Percentiles rank a stretch among this genome's conserved stretches.
Evolutionary conservation across 129 eudicot species (phyloP).

Genomic region (Kitagawia praeruptora): DNA sequence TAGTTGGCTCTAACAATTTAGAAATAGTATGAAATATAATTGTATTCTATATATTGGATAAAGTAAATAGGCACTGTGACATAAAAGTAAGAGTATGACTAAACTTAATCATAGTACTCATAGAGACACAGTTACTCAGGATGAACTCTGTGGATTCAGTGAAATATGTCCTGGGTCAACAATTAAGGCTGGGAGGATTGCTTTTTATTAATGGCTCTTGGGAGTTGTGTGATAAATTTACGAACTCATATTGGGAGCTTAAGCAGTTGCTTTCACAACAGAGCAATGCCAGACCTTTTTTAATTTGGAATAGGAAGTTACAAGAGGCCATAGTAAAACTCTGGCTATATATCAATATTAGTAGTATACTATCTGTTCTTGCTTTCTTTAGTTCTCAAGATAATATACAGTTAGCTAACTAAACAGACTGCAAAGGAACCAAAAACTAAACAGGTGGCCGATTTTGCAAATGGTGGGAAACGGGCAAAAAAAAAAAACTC

Average conservation of each 20-base stretch:
- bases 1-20: neutral
- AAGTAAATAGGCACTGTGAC: neutral
- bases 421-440: no score
- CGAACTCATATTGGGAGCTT: slow-evolving; percentile 30
- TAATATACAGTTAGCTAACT: no score
- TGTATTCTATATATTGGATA: no score
- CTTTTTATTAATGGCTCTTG: slow-evolving; percentile 44
- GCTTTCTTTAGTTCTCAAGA: no score
- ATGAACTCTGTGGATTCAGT: slow-evolving; percentile 27
- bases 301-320: slow-evolving; percentile 15
- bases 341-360: no score
- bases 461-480: no score
- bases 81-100: slow-evolving; percentile 1
- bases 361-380: no score
- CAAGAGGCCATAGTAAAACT: neutral
- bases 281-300: slow-evolving; percentile 14
- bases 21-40: no score
- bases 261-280: slow-evolving; percentile 41
- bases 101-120: neutral
- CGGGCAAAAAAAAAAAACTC: no score
- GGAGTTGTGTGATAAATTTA: slow-evolving; percentile 38
- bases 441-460: no score
- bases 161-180: slow-evolving; percentile 47
- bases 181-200: slow-evolving; percentile 24
- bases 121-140: slow-evolving; percentile 16